phyloP scores from a whole-genome alignment of 768 basidiomycete genomes.

The Mrakia gelida region DNA sequence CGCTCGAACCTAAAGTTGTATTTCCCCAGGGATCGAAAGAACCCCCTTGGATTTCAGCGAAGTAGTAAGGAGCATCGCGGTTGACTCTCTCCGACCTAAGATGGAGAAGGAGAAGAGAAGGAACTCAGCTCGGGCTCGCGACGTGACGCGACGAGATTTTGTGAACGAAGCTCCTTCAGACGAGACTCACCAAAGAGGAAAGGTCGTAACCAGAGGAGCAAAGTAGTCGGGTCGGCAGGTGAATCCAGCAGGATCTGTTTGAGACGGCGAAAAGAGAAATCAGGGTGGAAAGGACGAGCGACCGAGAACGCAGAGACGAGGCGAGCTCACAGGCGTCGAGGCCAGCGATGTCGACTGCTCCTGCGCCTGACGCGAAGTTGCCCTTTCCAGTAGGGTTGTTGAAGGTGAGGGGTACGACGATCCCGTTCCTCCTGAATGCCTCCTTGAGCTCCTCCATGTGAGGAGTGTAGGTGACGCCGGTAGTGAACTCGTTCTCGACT shows the following conservation, averaged over 20 bases:
- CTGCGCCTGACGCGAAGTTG: constrained; percentile 68
- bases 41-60: constrained; percentile 19
- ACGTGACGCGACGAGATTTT: no score
- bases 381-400: constrained; percentile 13
- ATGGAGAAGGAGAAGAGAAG: no score
- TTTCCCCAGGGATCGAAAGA: background rate
- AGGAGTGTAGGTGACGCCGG: background rate
- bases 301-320: no score
- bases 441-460: constrained; percentile 61
- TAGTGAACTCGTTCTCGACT: constrained; percentile 32
- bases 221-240: background rate
- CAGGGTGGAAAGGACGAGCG: constrained; percentile 50
- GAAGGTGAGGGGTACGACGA: constrained; percentile 45
- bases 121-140: background rate
- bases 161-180: no score
- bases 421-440: constrained; percentile 54
- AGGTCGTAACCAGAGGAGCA: background rate
- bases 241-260: constrained; percentile 9
- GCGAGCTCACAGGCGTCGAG: constrained; percentile 9
- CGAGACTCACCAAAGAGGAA: background rate
- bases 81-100: constrained; percentile 17
- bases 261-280: constrained; percentile 51
- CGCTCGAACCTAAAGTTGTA: constrained; percentile 40
- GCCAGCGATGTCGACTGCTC: constrained; percentile 64
- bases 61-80: constrained; percentile 14